Base-by-base conservation (phyloP, 306 rosid genomes). In the Cyclanthera cordifolia region DNA sequence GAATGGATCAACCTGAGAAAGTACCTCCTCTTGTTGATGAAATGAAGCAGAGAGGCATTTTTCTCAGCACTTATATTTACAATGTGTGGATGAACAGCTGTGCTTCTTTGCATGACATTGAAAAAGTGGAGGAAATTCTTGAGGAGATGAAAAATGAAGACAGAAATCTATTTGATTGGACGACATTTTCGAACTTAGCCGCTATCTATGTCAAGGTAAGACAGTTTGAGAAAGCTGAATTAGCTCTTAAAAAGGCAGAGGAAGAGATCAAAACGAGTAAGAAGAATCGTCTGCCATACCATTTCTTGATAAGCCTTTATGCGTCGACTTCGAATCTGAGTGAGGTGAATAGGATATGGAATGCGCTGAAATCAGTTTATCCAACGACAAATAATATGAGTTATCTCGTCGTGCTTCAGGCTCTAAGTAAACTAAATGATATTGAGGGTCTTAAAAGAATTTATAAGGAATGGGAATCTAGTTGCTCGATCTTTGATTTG, bases 71-170 rank as follows among this genome's bases (percentile, higher is more conserved):
- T 12, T 79, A 49, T 53, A 56, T 84, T 27, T 87, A 86, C 52
- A 78, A 77, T 75, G 11, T 90, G 47, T 84, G 90, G 99, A 86
- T 90, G 95, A 88, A 83, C 75, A 87, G 91, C 79, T 84, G 53
- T 4, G 84, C 87, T 2, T 48, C 73, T 49, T 58, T 74, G 46
- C 69, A 82, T 47, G 90, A 85, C 60, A 54, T 90, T 13, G 82
- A 68, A 41, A 88, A 74, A 53, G 86, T 76, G 2, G 86, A 87
- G 48, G 78, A 79, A 30, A 80, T 90, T 20, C 57, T 70, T 43
- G 84, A 84, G 73, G 88, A 86, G 85, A 83, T 91, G 87, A 77
- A 30, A 72, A 70, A 24, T n/a, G 84, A 73, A 57, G 83, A 72
- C 10, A 67, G 19, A 27, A 53, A 68, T 10, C 32, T 64, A 65